Percentiles rank a stretch among this genome's conserved stretches.
phyloP scores from a whole-genome alignment of 192 early-diverging fungal species.

The Mortierella claussenii region DNA sequence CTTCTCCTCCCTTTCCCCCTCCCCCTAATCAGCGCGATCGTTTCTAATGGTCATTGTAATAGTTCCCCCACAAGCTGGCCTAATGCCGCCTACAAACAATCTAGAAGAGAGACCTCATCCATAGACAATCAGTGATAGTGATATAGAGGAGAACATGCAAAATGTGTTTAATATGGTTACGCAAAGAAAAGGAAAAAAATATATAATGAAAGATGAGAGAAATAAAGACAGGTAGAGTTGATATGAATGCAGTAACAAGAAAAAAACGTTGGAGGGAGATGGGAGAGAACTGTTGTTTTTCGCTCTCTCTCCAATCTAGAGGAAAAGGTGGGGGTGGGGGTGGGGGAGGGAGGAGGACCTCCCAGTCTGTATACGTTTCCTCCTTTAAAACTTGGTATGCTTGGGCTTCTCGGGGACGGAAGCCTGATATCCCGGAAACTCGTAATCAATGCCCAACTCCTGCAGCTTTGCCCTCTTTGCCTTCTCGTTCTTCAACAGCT shows the following conservation, averaged over 20 bases:
- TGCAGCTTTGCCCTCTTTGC: slow-evolving; percentile 71
- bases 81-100: no score
- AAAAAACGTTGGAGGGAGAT: not conserved
- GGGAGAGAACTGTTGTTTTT: not conserved
- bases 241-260: slow-evolving; percentile 3
- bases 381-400: slow-evolving; percentile 50
- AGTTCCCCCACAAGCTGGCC: no score
- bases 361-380: not conserved
- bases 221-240: not conserved
- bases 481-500: slow-evolving; percentile 66
- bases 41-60: no score
- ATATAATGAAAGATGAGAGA: not conserved
- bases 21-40: no score
- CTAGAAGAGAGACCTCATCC: no score
- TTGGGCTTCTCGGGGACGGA: slow-evolving; percentile 44
- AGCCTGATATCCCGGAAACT: slow-evolving; percentile 79
- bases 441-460: slow-evolving; percentile 87
- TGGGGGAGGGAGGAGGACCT: not conserved
- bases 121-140: no score
- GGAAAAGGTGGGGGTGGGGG: not conserved
- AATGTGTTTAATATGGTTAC: no score
- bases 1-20: no score
- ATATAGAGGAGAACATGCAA: no score
- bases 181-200: not conserved
- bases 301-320: not conserved